Evolutionary conservation across 2,329 filamentous ascomycete genomes (phyloP), one percentile per base, ranked within the genome.

Genomic region (Calonectria hawksworthii): DNA sequence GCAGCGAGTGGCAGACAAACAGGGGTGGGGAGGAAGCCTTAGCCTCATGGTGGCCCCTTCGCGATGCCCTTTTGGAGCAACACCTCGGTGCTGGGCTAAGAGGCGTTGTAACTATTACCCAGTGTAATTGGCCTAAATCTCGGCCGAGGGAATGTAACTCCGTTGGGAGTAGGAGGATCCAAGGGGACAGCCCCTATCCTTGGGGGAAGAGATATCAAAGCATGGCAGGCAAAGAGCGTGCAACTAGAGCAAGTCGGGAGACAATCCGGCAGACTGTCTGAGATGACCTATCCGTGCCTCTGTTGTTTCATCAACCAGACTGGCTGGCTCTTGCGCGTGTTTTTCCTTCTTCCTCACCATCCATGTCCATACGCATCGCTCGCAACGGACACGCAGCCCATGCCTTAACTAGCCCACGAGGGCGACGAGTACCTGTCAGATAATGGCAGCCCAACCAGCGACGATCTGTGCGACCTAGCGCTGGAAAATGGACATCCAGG

Each of bases 101-200:
- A 52, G 34, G 56, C 47, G 44, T 38, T 63, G 38, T 63, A 61
- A 65, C 41, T 30, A 64, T 44, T 54, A 30, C 68, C 18, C 41
- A 32, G 36, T 9, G n/a, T 32, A 47, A n/a, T 71, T 14, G 54
- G 36, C 32, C 28, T 30, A 71, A 64, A 65, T 50, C 50, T 66
- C 51, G 69, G 68, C 50, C 69, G 61, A 59, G 61, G 61, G 56
- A 41, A 61, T 61, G 56, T 38, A 61, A 38, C 56, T 61, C 56
- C 56, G n/a, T 13, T 47, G 32, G 36, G 32, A 61, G 44, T 13
- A 47, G 38, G 68, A 32, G 34, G 59, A 47, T 52, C 8, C 38
- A 38, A 52, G 9, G 28, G 56, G 50, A n/a, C 28, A 51, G 63
- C 63, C 63, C 63, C 63, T 66, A 36, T 66, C 56, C 32, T 38